Evolutionary conservation across 169 alveolate species (phyloP).

Genomic region (Plasmodium falciparum): DNA sequence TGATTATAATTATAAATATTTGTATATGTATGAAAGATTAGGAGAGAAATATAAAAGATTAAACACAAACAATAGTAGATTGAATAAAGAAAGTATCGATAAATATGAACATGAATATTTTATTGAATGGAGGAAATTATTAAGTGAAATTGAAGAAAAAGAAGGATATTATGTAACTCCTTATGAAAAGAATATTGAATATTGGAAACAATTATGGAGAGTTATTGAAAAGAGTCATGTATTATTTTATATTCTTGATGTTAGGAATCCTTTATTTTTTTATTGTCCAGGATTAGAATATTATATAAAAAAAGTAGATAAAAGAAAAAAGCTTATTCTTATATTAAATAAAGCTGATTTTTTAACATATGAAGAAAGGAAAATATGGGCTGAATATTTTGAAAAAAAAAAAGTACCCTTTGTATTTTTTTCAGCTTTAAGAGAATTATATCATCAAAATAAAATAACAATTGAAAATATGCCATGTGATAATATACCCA

Average conservation of each 20-base stretch:
- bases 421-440: slow-evolving; percentile 94
- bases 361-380: slow-evolving; percentile 91
- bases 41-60: slow-evolving; percentile 54
- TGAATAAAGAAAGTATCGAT: slow-evolving; percentile 78
- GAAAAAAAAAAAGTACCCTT: slow-evolving; percentile 88
- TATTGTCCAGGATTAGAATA: slow-evolving; percentile 91
- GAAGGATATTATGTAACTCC: slow-evolving; percentile 96
- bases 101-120: slow-evolving; percentile 81
- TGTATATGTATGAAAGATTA: slow-evolving; percentile 64
- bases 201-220: slow-evolving; percentile 99
- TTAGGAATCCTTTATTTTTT: slow-evolving; percentile 97
- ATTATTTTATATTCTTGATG: slow-evolving; percentile 96
- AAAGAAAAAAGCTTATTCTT: slow-evolving; percentile 90
- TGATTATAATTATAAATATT: slow-evolving; percentile 9
- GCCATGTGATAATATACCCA: not conserved
- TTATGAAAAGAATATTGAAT: slow-evolving; percentile 98
- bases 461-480: slow-evolving; percentile 5
- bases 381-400: slow-evolving; percentile 94
- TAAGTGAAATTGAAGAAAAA: slow-evolving; percentile 90
- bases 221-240: slow-evolving; percentile 96
- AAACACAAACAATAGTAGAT: slow-evolving; percentile 10
- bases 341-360: slow-evolving; percentile 96
- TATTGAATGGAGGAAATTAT: slow-evolving; percentile 84
- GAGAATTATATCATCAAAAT: slow-evolving; percentile 71
- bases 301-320: slow-evolving; percentile 92